These are phyloP conservation scores for Saururus chinensis DNA, from an alignment of 164 flowering plant species.

Conservation along the genomic window DNA sequence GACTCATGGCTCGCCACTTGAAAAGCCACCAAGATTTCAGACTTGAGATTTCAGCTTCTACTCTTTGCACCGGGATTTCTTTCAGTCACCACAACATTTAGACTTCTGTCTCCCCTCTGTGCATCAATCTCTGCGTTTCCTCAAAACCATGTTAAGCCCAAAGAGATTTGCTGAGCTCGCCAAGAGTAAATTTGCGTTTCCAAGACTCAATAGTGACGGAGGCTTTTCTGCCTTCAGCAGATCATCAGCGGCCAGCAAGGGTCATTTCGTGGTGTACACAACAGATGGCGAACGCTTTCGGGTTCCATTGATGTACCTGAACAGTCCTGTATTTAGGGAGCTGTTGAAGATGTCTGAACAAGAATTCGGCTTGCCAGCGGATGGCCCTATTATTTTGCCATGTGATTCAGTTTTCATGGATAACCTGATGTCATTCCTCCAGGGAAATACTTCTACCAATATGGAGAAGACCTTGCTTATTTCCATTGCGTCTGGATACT, in stretches of 20 bases:
- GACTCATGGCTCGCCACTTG: no score
- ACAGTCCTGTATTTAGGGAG: neutral
- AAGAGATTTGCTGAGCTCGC: no score
- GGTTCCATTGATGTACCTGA: neutral
- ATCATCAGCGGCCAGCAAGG: neutral
- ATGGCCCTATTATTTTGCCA: slow-evolving; percentile 1
- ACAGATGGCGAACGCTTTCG: neutral
- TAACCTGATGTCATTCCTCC: slow-evolving; percentile 1
- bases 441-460: neutral
- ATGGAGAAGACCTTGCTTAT: slow-evolving; percentile 11
- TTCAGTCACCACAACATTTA: no score
- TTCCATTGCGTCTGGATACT: neutral
- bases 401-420: slow-evolving; percentile 1
- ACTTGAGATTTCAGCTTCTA: no score
- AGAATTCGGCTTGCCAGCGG: slow-evolving; percentile 2
- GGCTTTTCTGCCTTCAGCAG: no score
- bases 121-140: no score
- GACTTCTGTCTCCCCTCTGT: no score
- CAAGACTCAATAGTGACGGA: no score
- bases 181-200: no score
- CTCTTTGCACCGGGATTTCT: no score
- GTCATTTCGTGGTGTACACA: slow-evolving; percentile 1
- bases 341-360: slow-evolving; percentile 7
- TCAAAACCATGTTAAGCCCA: no score
- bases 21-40: no score